A percentile compares a stretch with the other conserved stretches of the same genome.
These are phyloP conservation scores for Chondrus crispus DNA, from an alignment of 23 red algal species.

Conservation along the genomic window DNA sequence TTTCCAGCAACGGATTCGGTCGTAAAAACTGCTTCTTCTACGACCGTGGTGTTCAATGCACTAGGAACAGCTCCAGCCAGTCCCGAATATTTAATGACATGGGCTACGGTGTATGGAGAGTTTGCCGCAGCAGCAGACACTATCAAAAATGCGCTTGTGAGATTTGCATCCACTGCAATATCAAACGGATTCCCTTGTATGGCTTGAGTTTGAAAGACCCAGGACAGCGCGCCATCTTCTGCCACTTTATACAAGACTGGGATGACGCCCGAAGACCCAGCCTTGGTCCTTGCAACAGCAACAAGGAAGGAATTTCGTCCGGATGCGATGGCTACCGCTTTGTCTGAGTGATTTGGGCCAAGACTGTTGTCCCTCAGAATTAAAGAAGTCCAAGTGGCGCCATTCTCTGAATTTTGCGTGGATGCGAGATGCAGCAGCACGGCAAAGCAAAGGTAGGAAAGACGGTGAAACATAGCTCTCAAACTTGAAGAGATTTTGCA, in stretches of 20 bases:
- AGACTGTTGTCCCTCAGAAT: not conserved
- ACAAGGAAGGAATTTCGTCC: not conserved
- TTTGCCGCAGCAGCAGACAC: not conserved
- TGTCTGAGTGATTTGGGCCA: not conserved
- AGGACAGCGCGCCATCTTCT: not conserved
- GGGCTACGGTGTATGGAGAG: not conserved
- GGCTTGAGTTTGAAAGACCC: not conserved
- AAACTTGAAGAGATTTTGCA: no score
- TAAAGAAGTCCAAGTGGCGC: not conserved
- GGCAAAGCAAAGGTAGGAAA: no score
- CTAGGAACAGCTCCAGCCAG: not conserved
- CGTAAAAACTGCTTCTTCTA: constrained; percentile 1
- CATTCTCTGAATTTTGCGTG: not conserved
- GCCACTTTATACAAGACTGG: constrained; percentile 10
- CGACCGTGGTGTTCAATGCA: not conserved
- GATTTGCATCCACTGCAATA: constrained; percentile 15
- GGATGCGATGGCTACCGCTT: not conserved
- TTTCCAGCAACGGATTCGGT: not conserved
- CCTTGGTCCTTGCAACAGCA: not conserved
- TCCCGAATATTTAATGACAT: constrained; percentile 17
- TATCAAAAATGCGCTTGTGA: constrained; percentile 13
- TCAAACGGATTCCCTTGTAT: constrained; percentile 10
- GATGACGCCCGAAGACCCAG: not conserved
- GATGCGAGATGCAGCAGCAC: not conserved
- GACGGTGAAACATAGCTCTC: no score